Conservation (phyloP, 1,139 yeast species). For the Kluyveromyces sp. region DNA sequence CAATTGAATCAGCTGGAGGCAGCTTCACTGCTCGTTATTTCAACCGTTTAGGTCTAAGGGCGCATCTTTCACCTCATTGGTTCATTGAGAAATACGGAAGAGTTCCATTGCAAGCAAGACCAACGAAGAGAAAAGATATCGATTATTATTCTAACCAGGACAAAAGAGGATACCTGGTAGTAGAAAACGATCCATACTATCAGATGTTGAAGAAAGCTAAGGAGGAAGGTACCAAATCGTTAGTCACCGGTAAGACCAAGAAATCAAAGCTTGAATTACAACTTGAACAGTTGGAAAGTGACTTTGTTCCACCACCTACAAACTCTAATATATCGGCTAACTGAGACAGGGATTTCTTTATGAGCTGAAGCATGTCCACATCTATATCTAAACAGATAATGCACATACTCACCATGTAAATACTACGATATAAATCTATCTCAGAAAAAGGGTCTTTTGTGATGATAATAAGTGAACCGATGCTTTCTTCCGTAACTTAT, state of each 20-base stretch:
- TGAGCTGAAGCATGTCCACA: background rate
- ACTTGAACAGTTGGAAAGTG: slow-evolving; percentile 16
- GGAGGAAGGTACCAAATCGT: slow-evolving; percentile 20
- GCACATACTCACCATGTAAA: background rate
- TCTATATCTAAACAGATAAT: background rate
- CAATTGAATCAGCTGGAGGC: slow-evolving; percentile 69
- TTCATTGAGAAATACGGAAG: slow-evolving; percentile 65
- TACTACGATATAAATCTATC: background rate
- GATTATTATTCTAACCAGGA: slow-evolving; percentile 66
- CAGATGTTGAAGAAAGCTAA: slow-evolving; percentile 26
- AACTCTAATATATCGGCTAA: slow-evolving; percentile 11
- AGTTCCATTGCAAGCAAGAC: slow-evolving; percentile 80
- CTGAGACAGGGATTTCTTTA: slow-evolving; percentile 6
- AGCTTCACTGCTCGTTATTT: slow-evolving; percentile 67
- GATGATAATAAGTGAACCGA: background rate
- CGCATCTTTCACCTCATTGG: slow-evolving; percentile 70
- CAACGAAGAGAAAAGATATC: slow-evolving; percentile 75
- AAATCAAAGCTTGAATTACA: slow-evolving; percentile 25
- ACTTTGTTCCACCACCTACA: slow-evolving; percentile 3
- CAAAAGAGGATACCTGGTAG: slow-evolving; percentile 66
- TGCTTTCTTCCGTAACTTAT: no score
- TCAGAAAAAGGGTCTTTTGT: no score
- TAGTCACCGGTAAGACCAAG: slow-evolving; percentile 18
- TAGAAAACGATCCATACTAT: slow-evolving; percentile 32
- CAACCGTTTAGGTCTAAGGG: slow-evolving; percentile 57